Percentiles rank a stretch among this genome's conserved stretches.
Conservation (phyloP, 139 green algal genomes). For the Tetraselmis chui region DNA sequence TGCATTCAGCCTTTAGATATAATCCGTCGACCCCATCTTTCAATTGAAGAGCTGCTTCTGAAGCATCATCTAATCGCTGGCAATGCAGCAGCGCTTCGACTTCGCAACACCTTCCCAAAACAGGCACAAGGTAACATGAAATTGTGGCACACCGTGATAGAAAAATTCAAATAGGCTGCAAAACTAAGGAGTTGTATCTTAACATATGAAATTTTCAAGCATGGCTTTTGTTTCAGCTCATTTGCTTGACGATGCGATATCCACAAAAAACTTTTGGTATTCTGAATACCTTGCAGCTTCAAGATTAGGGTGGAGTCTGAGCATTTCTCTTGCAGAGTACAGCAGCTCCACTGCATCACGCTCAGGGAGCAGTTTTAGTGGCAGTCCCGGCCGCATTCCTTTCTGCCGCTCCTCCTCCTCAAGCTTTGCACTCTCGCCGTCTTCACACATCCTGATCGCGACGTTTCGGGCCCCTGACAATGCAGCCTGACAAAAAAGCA, state of each 20-base stretch:
- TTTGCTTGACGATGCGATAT: no score
- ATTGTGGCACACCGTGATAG: no score
- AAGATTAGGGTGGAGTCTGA: conserved; percentile 18
- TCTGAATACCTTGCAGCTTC: conserved; percentile 13
- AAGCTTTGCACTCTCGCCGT: neutral
- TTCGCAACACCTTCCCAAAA: conserved; percentile 3
- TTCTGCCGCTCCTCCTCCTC: conserved; percentile 6
- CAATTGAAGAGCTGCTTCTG: conserved; percentile 6
- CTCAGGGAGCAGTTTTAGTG: conserved; percentile 2
- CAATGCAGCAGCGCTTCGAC: conserved; percentile 36
- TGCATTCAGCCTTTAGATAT: conserved; percentile 29
- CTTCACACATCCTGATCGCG: neutral
- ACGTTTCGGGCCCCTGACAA: neutral
- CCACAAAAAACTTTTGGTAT: no score
- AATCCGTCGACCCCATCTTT: conserved; percentile 16
- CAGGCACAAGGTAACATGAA: no score
- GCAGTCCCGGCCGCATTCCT: conserved; percentile 20
- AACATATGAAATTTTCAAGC: no score
- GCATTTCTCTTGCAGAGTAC: conserved; percentile 20
- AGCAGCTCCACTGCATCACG: conserved; percentile 25
- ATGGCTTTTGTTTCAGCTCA: no score
- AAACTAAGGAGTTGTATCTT: no score
- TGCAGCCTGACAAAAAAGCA: neutral
- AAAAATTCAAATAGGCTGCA: no score
- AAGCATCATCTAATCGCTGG: conserved; percentile 29